Percentiles rank a stretch among this genome's conserved stretches.
These are phyloP conservation scores for Debaryomyces psychrophilus DNA, from an alignment of 1,139 yeast genomes.

Conservation along the genomic window DNA sequence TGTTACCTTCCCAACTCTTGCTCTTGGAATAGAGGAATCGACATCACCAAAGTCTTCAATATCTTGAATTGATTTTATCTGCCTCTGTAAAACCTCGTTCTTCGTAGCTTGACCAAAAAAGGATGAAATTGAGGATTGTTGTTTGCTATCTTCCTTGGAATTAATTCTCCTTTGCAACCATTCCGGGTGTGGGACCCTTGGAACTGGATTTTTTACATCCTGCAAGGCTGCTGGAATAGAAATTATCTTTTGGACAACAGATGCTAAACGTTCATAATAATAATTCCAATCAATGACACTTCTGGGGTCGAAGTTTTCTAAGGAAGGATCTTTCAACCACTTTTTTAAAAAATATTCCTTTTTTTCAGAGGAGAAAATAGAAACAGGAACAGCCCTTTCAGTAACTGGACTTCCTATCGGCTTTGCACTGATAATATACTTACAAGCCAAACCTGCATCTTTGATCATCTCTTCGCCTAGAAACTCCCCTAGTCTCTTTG, in stretches of 20 bases:
- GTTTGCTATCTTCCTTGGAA: conserved; percentile 62
- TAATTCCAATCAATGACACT: conserved; percentile 92
- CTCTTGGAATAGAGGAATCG: conserved; percentile 24
- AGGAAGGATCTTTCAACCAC: conserved; percentile 82
- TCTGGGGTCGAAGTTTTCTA: conserved; percentile 87
- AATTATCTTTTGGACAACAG: conserved; percentile 91
- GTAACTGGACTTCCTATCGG: conserved; percentile 91
- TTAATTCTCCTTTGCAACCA: conserved; percentile 78
- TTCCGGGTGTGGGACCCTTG: conserved; percentile 90
- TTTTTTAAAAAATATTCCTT: conserved; percentile 72
- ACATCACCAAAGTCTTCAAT: conserved; percentile 74
- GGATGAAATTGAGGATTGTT: conserved; percentile 65
- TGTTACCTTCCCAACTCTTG: conserved; percentile 56
- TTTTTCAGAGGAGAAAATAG: conserved; percentile 82
- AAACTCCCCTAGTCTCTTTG: conserved; percentile 89
- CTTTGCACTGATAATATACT: conserved; percentile 84
- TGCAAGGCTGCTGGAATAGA: conserved; percentile 98
- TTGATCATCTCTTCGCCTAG: conserved; percentile 97
- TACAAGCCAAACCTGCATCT: conserved; percentile 95
- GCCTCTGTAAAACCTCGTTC: conserved; percentile 31
- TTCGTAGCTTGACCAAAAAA: conserved; percentile 56
- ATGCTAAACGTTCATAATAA: conserved; percentile 86
- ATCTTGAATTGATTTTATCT: conserved; percentile 51
- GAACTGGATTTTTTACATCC: conserved; percentile 88
- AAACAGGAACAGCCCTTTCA: conserved; percentile 95